These are phyloP conservation scores for Cucumis hystrix DNA, from an alignment of 306 rosid species.

Conservation along the genomic window DNA sequence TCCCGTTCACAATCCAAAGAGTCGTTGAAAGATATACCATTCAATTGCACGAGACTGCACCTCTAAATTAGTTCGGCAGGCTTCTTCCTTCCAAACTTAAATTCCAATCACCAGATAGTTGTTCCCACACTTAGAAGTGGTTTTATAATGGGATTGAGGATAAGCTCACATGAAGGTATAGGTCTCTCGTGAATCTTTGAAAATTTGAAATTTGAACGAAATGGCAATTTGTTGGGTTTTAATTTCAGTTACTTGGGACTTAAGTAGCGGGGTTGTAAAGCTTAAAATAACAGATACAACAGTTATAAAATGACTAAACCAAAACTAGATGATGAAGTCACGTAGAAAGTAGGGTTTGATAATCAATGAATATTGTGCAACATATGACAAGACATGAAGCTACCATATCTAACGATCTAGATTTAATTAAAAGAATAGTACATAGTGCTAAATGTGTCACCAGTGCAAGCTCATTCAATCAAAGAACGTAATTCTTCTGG, in stretches of 20 bases:
- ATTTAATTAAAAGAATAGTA: background rate
- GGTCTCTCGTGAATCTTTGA: background rate
- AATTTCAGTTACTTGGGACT: background rate
- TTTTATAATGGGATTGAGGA: background rate
- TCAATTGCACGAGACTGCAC: background rate
- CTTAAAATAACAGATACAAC: background rate
- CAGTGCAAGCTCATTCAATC: background rate
- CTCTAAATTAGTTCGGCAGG: background rate
- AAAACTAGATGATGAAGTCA: background rate
- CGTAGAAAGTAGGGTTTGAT: background rate
- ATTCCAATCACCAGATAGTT: background rate
- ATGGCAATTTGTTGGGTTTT: background rate
- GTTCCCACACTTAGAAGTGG: background rate
- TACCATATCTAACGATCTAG: background rate
- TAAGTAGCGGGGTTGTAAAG: background rate
- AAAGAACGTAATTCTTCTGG: background rate
- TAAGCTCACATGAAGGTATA: background rate
- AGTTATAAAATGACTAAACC: background rate
- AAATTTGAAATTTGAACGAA: background rate
- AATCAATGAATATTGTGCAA: background rate
- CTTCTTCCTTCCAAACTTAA: background rate
- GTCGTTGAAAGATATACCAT: background rate
- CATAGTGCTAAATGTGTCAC: background rate
- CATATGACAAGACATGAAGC: background rate
- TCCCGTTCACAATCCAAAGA: background rate